Evolutionary conservation across 2,329 filamentous ascomycete species (phyloP), one percentile per base, ranked within the genome.

Genomic region (Ilyonectria robusta): DNA sequence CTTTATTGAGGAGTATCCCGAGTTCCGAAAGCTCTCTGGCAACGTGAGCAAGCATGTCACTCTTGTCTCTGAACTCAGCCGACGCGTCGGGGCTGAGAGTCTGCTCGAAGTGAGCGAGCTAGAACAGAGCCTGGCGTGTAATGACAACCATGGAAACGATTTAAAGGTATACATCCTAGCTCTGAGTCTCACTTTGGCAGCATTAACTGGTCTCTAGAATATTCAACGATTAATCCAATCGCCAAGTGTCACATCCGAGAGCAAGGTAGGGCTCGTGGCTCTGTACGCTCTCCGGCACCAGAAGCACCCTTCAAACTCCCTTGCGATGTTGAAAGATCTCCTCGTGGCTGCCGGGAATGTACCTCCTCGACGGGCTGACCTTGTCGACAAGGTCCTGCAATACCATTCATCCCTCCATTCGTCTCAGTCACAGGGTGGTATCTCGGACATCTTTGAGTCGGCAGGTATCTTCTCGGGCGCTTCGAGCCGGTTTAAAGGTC

Each of bases 41-140:
- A 99, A 99, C 74, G 96, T 99, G 60, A 98, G 95, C 83, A 99
- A 99, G 79, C 96, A 99, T 78, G 97, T 99, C 64, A 97, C 96
- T 0, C 84, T 99, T 23, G 96, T 99, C 23, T 94, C 94, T 1
- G 97, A 99, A 78, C 86, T 99, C 46, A 98, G 94, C 79, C 89
- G 95, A 64, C 90, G 93, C 62, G 95, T 99, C 15, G 93, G 92
- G 7, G 90, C 92, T 44, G 93, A 98, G 74, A 94, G 91, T 73
- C 82, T 99, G 44, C 86, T 99, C n/a, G 96, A 99, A 80, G 94
- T 98, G 64, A 97, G 94, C 81, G 96, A 99, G 83, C 86, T 98
- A 53, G 96, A 99, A 82, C 96, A 99, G 80, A 98, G 95, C 78
- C 84, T 99, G 62, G 96, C 95, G 54, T 99, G 97, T 81, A 98